Base-by-base conservation (phyloP, 208 protist genomes). In the Balamuthia mandrillaris region DNA sequence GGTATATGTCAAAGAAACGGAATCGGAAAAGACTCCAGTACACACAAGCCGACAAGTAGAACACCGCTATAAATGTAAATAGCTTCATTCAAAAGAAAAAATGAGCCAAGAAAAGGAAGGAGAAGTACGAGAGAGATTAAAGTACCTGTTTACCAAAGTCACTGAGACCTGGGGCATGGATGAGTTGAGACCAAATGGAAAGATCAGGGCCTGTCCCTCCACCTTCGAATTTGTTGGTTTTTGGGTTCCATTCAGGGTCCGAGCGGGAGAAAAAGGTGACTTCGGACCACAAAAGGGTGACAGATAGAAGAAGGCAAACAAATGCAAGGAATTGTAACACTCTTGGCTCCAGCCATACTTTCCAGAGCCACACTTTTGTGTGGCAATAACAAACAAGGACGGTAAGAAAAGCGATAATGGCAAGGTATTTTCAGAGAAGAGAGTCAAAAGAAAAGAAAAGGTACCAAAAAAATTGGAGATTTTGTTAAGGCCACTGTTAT, bases 1-100 rank as follows among this genome's bases (percentile, higher is more conserved):
- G 84, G 35, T 79, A 87, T 16, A 79, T 85, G 37, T 63, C 47
- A 41, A 87, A 87, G 33, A 87, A 41, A 9, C 84, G 84, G n/a
- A 87, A 41, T 33, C 70, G 79, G 52, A 87, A 87, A 24, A 84
- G 63, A 14, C 31, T 41, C 45, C 45, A 87, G 84, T 85, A 87
- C 33, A 63, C 42, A 31, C 61, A 70, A 39, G 85, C 44, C 33
- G 79, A 66, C 70, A 87, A 33, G 49, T 79, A 87, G n/a, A 35
- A 39, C 37, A 87, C 44, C 16, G 84, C 39, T 74, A 70, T 10
- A 21, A 87, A 63, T n/a, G 85, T 56, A 21, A 87, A 72, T 16
- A 78, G 21, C 84, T 79, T 75, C 10, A 75, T 14, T n/a, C 65
- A 75, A 49, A 24, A 41, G n/a, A 24, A 75, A 10, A 31, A 33